Base-by-base conservation (phyloP, 805 yeast species). In the Sugiyamaella marilandica region DNA sequence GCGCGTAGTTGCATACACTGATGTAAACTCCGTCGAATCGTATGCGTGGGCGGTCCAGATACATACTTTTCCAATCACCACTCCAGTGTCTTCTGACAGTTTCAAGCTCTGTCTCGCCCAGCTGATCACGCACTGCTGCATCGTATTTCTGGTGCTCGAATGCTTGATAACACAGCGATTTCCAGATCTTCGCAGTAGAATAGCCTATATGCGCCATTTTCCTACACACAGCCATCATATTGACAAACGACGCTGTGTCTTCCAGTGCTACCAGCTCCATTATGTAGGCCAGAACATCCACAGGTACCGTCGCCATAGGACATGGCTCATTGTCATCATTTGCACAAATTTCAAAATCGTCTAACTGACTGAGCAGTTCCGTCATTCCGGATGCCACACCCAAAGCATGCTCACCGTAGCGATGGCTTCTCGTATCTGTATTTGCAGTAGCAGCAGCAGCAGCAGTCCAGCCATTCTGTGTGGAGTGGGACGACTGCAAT, bases 11-110 rank as follows among this genome's bases (percentile, higher is more conserved):
- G 49, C 91, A 87, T 16, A 84, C 86, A 61, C 95, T 83, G 19
- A 92, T 86, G 61, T 92, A 92, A 16, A 89, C 76, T 1, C 99
- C 99, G 50, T 81, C 74, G 65, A 80, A 87, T 62, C 92, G 85
- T 33, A 91, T 61, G 61, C 84, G 85, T 0, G 97, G 97, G 37
- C 96, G 71, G 35, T 78, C 76, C 41, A 67, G 61, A 41, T 81
- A 71, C 87, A 85, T 81, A 18, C 61, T 57, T 56, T 76, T 68
- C 77, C 78, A 78, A 11, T 51, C 51, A 21, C 43, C 39, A 9
- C 50, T 41, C 48, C 47, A 55, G 33, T 49, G 41, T 34, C 41
- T 45, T n/a, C 47, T 45, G 18, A 52, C 50, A 14, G 52, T 50
- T 36, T 47, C 50, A 4, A 36, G 45, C 19, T 52, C 53, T 10